These are phyloP conservation scores for Entomortierella beljakovae DNA, from an alignment of 192 early-diverging fungal species.

Conservation along the genomic window DNA sequence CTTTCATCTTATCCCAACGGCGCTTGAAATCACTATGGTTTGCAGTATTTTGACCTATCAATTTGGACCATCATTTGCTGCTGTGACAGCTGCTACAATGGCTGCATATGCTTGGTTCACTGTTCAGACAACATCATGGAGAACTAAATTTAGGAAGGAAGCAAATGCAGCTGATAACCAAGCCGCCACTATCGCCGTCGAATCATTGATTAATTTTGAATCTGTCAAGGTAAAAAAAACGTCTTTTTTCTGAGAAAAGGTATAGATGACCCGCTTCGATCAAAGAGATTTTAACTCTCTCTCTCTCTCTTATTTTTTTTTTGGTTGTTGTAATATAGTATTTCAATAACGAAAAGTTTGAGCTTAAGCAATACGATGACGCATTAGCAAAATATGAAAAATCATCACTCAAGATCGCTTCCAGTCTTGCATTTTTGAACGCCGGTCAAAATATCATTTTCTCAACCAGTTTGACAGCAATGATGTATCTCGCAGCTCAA, in stretches of 20 bases:
- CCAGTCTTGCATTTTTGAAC: conserved; percentile 91
- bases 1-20: conserved; percentile 95
- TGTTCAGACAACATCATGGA: conserved; percentile 91
- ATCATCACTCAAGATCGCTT: conserved; percentile 91
- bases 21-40: conserved; percentile 95
- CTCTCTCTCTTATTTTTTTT: not conserved
- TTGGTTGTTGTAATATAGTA: conserved; percentile 24
- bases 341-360: conserved; percentile 93
- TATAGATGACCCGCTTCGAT: too few relatives aligned
- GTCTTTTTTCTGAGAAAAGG: not conserved
- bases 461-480: conserved; percentile 87
- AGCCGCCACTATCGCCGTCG: conserved; percentile 93
- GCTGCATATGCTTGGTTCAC: conserved; percentile 88
- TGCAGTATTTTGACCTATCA: conserved; percentile 87
- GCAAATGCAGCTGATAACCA: conserved; percentile 98
- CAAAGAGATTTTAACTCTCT: not conserved
- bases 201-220: conserved; percentile 98
- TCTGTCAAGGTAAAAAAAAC: conserved; percentile 83
- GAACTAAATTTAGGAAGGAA: conserved; percentile 84
- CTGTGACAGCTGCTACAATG: conserved; percentile 74
- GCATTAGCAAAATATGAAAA: conserved; percentile 92
- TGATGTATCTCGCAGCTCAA: conserved; percentile 97
- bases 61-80: conserved; percentile 65
- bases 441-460: conserved; percentile 97
- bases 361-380: conserved; percentile 89